Conservation (phyloP, 257 asterid species). For the Fraxinus americana region DNA sequence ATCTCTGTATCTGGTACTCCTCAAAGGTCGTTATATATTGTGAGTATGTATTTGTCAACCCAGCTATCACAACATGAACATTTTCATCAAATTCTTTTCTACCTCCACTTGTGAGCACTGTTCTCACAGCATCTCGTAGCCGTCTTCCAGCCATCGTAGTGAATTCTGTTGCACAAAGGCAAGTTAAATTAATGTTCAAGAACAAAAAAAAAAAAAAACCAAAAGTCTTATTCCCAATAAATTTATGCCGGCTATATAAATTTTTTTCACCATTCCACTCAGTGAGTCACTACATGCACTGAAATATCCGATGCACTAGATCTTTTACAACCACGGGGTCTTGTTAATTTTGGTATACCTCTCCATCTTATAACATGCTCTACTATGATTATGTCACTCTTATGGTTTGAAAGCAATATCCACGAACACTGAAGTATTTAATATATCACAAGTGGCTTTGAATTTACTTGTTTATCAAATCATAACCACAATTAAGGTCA, state of each 20-base stretch:
- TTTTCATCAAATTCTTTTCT: conserved; percentile 51
- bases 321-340: background rate
- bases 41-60: conserved; percentile 90
- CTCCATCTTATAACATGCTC: background rate
- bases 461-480: background rate
- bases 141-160: conserved; percentile 99
- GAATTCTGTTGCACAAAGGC: conserved; percentile 55
- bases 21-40: conserved; percentile 88
- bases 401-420: background rate
- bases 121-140: conserved; percentile 87
- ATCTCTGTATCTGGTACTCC: conserved; percentile 95
- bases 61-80: conserved; percentile 89
- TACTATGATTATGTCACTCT: background rate
- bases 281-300: background rate
- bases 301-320: background rate
- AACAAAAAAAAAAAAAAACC: background rate
- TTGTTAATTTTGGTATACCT: background rate
- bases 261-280: background rate
- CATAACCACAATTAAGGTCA: background rate
- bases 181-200: background rate
- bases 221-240: background rate
- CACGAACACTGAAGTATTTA: background rate
- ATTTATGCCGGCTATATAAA: background rate
- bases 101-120: conserved; percentile 49
- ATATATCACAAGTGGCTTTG: no score